Base-by-base conservation (phyloP, 345 rosid genomes). In the Heritiera fomes region DNA sequence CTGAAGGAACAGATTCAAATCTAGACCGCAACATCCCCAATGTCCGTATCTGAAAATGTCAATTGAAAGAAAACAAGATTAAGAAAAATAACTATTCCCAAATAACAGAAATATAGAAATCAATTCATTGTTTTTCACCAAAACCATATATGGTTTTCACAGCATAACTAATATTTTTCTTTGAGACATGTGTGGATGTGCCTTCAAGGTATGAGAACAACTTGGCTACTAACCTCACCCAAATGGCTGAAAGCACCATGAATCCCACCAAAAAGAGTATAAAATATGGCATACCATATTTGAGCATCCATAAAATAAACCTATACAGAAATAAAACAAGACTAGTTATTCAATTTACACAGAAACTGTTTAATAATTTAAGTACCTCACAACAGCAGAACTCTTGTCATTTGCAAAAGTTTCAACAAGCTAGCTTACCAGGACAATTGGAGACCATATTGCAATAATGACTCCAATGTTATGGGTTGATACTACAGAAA, bases 251-350 rank as follows among this genome's bases (percentile, higher is more conserved):
- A 89, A 75, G 98, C 98, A 85, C 99, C 99, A 86, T 81, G 87
- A 76, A 96, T 92, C 77, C 99, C 98, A 68, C 99, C 99, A 88
- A 91, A 91, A 45, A 96, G 89, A 71, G 98, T 96, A 56, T 94
- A 92, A 82, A 88, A 96, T 85, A 96, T 96, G 85, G 98, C 88
- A 83, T 96, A 96, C 99, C 99, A 96, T 86, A 96, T 94, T 90
- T 96, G 99, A 20, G 89, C 80, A 86, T 96, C 99, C 97, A 90
- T 88, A 75, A 92, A 96, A 84, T 96, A 96, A 78, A 96, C 99
- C 98, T 96, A 80, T 63, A 63, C 13, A 68, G 52, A 68, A 75
- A 83, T 81, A 38, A 78, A 78, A 80, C 60, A 17, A 52, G 15
- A 40, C 3, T 28, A 17, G 8, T 75, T 75, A 46, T 30, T 15